Percentiles rank a stretch among this genome's conserved stretches.
Conservation (phyloP, 805 yeast species). For the Kodamaea lidongshanica region DNA sequence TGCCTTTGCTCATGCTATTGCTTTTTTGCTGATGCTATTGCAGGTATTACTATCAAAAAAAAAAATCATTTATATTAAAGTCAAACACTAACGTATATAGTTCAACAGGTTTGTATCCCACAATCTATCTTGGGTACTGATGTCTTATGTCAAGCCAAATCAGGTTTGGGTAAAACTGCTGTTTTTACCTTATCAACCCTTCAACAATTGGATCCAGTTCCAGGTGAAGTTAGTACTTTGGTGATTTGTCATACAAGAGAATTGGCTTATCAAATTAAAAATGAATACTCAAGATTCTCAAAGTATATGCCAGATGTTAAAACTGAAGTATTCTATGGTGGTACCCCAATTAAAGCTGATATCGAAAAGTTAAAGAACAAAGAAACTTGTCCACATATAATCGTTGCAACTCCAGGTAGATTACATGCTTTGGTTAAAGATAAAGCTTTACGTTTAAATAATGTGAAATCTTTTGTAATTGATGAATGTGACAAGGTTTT, state of each 20-base stretch:
- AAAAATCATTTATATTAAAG: no score
- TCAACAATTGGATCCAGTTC: slow-evolving; percentile 95
- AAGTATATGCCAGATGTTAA: slow-evolving; percentile 97
- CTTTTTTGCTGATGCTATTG: no score
- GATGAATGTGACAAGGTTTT: slow-evolving; percentile 98
- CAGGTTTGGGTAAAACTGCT: slow-evolving; percentile 99
- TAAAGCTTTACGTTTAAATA: slow-evolving; percentile 76
- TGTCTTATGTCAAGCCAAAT: slow-evolving; percentile 97
- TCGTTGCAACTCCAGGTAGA: slow-evolving; percentile 98
- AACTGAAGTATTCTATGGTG: slow-evolving; percentile 97
- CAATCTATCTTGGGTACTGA: slow-evolving; percentile 97
- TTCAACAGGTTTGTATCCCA: slow-evolving; percentile 97
- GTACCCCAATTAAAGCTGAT: slow-evolving; percentile 80
- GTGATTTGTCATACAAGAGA: slow-evolving; percentile 98
- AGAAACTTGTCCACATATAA: slow-evolving; percentile 92
- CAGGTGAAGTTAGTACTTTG: slow-evolving; percentile 91
- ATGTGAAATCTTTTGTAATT: slow-evolving; percentile 88
- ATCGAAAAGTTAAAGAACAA: slow-evolving; percentile 82
- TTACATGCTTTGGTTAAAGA: slow-evolving; percentile 90
- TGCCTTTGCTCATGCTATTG: no score
- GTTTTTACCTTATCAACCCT: slow-evolving; percentile 93
- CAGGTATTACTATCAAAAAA: no score
- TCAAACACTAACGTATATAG: slow-evolving; percentile 41
- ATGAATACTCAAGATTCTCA: slow-evolving; percentile 95
- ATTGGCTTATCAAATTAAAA: slow-evolving; percentile 95